Conservation (phyloP, 108 stramenopile species). For the Nitzschia sp. region DNA sequence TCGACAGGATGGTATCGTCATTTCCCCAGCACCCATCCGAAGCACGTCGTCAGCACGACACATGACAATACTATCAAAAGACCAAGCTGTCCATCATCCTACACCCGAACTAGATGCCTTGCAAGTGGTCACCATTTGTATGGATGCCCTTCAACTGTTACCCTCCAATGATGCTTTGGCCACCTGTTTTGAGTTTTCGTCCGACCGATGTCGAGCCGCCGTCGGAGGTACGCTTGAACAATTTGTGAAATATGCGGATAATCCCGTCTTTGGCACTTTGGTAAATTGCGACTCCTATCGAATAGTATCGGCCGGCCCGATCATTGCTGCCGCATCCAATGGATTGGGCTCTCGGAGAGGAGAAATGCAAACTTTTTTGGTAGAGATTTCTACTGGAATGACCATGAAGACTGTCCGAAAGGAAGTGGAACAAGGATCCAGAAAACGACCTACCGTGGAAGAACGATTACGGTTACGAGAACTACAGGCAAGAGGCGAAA, state of each 20-base stretch:
- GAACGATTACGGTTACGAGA: constrained; percentile 10
- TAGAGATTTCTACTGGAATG: constrained; percentile 36
- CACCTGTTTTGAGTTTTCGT: constrained; percentile 74
- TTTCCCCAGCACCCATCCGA: neutral
- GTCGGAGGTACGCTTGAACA: constrained; percentile 65
- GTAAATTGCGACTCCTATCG: constrained; percentile 50
- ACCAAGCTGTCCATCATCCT: neutral
- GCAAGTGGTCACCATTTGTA: constrained; percentile 10
- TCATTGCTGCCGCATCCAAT: constrained; percentile 49
- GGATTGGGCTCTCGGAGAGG: constrained; percentile 46
- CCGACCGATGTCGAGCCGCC: constrained; percentile 73
- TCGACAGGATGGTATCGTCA: too few relatives aligned
- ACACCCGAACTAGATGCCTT: constrained; percentile 13
- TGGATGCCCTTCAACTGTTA: constrained; percentile 13
- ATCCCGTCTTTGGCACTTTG: constrained; percentile 75
- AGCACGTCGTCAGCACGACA: neutral
- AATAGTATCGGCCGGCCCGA: constrained; percentile 57
- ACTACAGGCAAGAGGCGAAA: neutral
- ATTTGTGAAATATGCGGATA: constrained; percentile 68
- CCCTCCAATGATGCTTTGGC: constrained; percentile 21
- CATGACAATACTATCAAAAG: neutral
- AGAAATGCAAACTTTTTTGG: constrained; percentile 73
- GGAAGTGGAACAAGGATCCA: neutral
- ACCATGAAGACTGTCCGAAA: neutral
- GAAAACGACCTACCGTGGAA: constrained; percentile 19